Evolutionary conservation across 2,329 filamentous ascomycete genomes (phyloP).

Genomic region (Penicillium oxalicum): DNA sequence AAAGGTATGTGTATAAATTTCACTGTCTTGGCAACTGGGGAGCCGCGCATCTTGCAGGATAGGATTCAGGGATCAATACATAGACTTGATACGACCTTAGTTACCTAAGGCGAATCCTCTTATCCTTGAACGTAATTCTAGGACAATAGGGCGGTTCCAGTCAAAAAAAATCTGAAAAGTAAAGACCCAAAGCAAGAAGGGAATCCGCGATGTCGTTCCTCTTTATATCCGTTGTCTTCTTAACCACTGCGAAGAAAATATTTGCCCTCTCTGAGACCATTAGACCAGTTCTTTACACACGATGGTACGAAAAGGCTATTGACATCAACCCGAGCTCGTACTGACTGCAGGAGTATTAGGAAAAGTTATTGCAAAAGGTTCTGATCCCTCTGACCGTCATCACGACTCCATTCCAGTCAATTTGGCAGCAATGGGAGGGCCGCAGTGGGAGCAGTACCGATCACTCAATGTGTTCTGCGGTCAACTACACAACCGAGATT

Average conservation of each 20-base stretch:
- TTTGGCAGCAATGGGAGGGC: neutral
- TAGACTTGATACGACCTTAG: neutral
- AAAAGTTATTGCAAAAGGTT: neutral
- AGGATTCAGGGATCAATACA: neutral
- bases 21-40: too few species aligned
- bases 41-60: neutral
- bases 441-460: neutral
- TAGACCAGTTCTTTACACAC: neutral
- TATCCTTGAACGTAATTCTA: too few species aligned
- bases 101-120: neutral
- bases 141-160: too few species aligned
- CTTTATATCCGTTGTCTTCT: neutral
- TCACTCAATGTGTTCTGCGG: neutral
- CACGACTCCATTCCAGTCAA: neutral
- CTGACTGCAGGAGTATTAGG: neutral
- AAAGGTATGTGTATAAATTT: too few species aligned
- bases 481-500: neutral
- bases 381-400: neutral
- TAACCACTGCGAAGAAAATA: neutral
- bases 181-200: neutral
- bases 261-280: neutral
- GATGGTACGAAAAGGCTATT: neutral
- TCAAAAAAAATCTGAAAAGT: neutral
- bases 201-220: neutral
- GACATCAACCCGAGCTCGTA: neutral